Conservation (phyloP, 2,329 filamentous ascomycete species). For the Lecanicillium sp. region DNA sequence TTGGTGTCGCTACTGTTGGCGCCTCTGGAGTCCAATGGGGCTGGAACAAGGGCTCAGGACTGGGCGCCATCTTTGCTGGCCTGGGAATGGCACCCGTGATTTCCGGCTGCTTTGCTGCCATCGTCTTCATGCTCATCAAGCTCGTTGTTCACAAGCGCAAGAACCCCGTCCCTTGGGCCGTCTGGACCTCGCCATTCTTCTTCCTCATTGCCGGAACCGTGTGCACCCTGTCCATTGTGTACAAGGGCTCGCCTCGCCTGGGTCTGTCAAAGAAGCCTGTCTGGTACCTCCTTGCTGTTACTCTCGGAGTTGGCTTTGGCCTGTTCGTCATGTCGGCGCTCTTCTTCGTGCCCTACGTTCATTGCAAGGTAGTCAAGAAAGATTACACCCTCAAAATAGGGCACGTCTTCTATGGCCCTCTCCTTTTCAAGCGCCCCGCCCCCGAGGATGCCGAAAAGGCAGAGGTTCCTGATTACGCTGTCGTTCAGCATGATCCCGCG, state of each 20-base stretch:
- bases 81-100: conserved; percentile 64
- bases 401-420: conserved; percentile 54
- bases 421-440: conserved; percentile 52
- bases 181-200: conserved; percentile 67
- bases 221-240: conserved; percentile 70
- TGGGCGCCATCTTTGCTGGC: conserved; percentile 65
- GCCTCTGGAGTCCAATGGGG: conserved; percentile 58
- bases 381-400: conserved; percentile 59
- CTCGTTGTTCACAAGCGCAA: conserved; percentile 61
- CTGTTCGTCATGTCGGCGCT: conserved; percentile 51
- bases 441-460: conserved; percentile 45
- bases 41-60: conserved; percentile 60
- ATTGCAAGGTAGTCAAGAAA: conserved; percentile 60
- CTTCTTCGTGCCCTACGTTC: conserved; percentile 67
- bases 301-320: conserved; percentile 55
- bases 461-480: conserved; percentile 66
- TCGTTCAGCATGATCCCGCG: conserved; percentile 59
- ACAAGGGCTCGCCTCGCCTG: conserved; percentile 69
- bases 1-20: conserved; percentile 60
- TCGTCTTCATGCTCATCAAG: conserved; percentile 69
- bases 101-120: conserved; percentile 55
- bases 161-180: conserved; percentile 64
- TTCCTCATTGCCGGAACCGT: conserved; percentile 70
- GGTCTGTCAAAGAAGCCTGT: conserved; percentile 57
- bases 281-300: conserved; percentile 61